Evolutionary conservation across 345 rosid genomes (phyloP), one percentile per base, ranked within the genome.

Genomic region (Jatropha curcas): DNA sequence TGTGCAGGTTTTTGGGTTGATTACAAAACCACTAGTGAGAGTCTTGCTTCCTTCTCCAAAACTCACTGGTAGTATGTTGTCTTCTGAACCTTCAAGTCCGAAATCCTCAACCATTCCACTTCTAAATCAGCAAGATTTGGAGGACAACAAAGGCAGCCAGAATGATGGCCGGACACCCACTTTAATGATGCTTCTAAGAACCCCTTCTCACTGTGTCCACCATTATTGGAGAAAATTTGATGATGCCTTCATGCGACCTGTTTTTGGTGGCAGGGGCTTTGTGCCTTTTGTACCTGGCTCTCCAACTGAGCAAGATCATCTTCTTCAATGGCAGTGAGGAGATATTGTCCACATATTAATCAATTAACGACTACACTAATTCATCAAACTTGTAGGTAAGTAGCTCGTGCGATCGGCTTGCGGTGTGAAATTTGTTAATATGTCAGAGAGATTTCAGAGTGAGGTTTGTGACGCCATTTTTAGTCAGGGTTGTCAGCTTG

Each of bases 211-310:
- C 77, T 85, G 86, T 1, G 85, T 92, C 66, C 99, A 94, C 75
- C 81, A 89, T 62, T 89, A 89, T 51, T 92, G 97, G 98, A 85
- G 97, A 57, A 84, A 74, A 73, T 90, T 92, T 0, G 98, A 94
- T 14, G 61, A 94, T 5, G 81, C 86, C n/a, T 89, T 90, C 85
- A 94, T 92, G 98, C 76, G 98, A 61, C 98, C 94, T 5, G 86
- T 85, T 35, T 94, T 92, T 61, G 98, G 98, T 5, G 98, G 98
- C 33, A 78, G 97, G 13, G 98, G 98, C n/a, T 86, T 92, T 5
- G 84, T 84, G 6, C 90, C 88, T 7, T 43, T 79, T 16, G 80
- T 82, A 74, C 93, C 93, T 0, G 88, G 92, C 67, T 90, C 97
- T 22, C 98, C 98, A 0, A 61, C 81, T 5, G 98, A 89, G 11